A percentile compares a stretch with the other conserved stretches of the same genome.
Evolutionary conservation across 176 grass and related monocot species (phyloP).

Genomic region (Alloteropsis semialata): DNA sequence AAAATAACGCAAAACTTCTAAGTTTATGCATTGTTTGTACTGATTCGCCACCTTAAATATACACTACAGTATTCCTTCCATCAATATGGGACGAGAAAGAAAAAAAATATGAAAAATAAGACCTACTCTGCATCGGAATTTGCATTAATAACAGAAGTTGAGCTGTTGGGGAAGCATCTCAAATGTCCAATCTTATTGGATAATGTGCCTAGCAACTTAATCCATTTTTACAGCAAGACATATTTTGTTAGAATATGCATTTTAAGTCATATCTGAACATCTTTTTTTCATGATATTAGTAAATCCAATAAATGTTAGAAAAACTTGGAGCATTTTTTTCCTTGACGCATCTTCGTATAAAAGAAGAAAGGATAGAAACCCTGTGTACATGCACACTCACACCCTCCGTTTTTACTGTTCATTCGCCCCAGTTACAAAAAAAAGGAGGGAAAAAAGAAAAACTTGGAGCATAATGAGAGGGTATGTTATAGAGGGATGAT

Average conservation of each 20-base stretch:
- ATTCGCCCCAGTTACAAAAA: too few relatives aligned
- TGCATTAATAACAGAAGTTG: background rate
- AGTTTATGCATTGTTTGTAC: background rate
- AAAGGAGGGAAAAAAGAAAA: too few relatives aligned
- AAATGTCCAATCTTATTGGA: constrained; percentile 6
- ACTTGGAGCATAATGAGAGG: constrained; percentile 2
- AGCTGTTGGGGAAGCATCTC: background rate
- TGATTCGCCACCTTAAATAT: background rate
- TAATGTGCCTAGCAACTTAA: background rate
- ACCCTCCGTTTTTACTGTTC: too few relatives aligned
- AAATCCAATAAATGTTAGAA: constrained; percentile 1
- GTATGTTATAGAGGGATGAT: background rate
- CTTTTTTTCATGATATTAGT: too few relatives aligned
- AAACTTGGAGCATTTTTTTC: background rate
- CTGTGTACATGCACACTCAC: too few relatives aligned
- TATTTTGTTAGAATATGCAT: constrained; percentile 23
- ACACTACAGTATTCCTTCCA: constrained; percentile 1
- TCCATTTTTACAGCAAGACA: background rate
- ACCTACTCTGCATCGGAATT: background rate
- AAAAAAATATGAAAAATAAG: constrained; percentile 1
- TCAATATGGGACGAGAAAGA: background rate
- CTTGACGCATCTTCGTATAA: too few relatives aligned
- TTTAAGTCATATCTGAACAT: constrained; percentile 16
- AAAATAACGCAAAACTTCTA: background rate
- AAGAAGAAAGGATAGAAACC: too few relatives aligned